Conservation (phyloP, 2,329 filamentous ascomycete genomes). For the Pseudocercospora eumusae region DNA sequence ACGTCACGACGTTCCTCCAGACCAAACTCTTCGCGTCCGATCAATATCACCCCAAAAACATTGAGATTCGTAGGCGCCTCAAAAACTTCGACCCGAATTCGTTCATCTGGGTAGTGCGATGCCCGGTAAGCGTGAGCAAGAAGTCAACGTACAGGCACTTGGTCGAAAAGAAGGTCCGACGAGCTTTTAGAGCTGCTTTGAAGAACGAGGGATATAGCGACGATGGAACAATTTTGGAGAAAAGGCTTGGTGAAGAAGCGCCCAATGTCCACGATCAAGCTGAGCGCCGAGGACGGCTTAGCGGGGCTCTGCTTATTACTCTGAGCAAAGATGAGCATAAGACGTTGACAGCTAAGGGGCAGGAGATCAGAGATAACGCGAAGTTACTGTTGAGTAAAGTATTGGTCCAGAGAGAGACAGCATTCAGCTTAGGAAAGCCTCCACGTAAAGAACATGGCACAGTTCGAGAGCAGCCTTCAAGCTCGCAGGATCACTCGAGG, state of each 20-base stretch:
- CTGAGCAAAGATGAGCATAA: slow-evolving; percentile 23
- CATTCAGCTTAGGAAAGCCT: background rate
- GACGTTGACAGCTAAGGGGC: slow-evolving; percentile 25
- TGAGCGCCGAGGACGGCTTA: slow-evolving; percentile 10
- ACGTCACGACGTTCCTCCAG: slow-evolving; percentile 31
- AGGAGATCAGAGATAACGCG: slow-evolving; percentile 23
- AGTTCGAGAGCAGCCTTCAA: background rate
- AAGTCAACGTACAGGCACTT: slow-evolving; percentile 53
- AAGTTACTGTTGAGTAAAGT: slow-evolving; percentile 16
- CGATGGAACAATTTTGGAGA: slow-evolving; percentile 32
- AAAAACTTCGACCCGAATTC: slow-evolving; percentile 39
- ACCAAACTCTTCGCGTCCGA: slow-evolving; percentile 33
- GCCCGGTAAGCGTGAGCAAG: slow-evolving; percentile 35
- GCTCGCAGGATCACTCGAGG: background rate
- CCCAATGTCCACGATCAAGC: background rate
- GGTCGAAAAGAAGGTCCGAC: slow-evolving; percentile 46
- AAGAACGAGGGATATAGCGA: slow-evolving; percentile 49
- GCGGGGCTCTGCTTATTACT: slow-evolving; percentile 25
- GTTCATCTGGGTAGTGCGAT: slow-evolving; percentile 52
- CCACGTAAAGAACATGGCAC: background rate
- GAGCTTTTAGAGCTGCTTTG: slow-evolving; percentile 51
- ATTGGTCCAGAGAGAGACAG: slow-evolving; percentile 10
- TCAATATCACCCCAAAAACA: slow-evolving; percentile 36
- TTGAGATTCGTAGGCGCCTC: slow-evolving; percentile 36
- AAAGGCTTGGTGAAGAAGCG: background rate